These are phyloP conservation scores for Microbotryum intermedium DNA, from an alignment of 1,284 basidiomycete genomes.

Conservation along the genomic window DNA sequence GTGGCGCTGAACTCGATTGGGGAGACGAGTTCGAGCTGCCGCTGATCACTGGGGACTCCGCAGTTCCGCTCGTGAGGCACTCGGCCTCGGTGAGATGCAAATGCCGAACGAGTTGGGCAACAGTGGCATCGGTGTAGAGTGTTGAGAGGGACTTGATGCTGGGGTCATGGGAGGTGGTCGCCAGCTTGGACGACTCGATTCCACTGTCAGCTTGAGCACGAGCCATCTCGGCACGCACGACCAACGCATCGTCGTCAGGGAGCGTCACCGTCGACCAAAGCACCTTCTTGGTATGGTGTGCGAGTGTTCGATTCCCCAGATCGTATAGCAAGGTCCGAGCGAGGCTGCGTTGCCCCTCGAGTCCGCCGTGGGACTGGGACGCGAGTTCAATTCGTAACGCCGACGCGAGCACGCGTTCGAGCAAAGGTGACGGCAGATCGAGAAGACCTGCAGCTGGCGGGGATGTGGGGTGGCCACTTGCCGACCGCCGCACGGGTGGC, in stretches of 20 bases:
- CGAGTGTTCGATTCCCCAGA: no score
- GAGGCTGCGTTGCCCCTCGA: no score
- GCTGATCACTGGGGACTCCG: neutral
- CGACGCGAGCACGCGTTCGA: constrained; percentile 14
- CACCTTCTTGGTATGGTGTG: no score
- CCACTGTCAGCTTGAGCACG: neutral
- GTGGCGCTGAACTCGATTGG: neutral
- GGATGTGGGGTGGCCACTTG: neutral
- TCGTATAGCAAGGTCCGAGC: no score
- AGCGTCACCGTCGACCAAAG: neutral
- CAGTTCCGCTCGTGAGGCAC: neutral
- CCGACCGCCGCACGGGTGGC: no score
- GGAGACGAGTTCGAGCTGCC: neutral
- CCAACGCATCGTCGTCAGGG: constrained; percentile 15
- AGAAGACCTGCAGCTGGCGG: no score
- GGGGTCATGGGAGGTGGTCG: neutral
- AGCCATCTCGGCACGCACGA: constrained; percentile 2
- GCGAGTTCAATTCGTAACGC: no score
- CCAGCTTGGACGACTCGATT: neutral
- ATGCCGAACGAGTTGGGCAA: neutral
- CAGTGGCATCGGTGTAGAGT: neutral
- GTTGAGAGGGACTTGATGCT: neutral
- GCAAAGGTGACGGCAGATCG: neutral
- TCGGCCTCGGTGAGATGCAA: neutral
- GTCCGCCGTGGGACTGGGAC: no score